Evolutionary conservation across 768 basidiomycete genomes (phyloP), one percentile per base, ranked within the genome.

Genomic region (Pholiota microspora): DNA sequence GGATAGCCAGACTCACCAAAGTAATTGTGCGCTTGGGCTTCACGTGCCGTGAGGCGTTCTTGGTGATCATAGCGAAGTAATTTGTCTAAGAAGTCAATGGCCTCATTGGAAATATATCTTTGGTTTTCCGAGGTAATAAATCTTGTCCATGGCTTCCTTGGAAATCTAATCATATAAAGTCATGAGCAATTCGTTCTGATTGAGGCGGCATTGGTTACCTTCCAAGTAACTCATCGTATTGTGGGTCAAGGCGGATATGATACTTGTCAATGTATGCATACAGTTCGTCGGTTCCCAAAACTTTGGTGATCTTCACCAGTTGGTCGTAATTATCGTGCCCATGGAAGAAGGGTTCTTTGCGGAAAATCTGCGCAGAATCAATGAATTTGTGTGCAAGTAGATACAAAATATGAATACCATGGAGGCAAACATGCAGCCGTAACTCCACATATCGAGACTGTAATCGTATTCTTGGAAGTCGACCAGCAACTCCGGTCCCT

Each of bases 391-490:
- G 38, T 40, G 58, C 12, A 31, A 16, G 42, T 46, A 27, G 28
- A 23, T 24, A 48, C 27, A 40, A 55, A 42, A 56, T 42, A 56
- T 46, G 49, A 80, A 62, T 67, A 96, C 95, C 96, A 98, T 98
- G 15, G 92, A 94, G 7, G 96, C 96, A 71, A 96, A 97, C 94
- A 96, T 98, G 69, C 96, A 98, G 15, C 96, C 96, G 66, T 91
- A 87, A 74, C 92, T 94, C 96, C 96, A 98, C 92, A 98, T 93
- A 70, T 98, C 95, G 63, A 98, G 73, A 71, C 90, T 92, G 69
- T 97, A 97, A 70, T 98, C 96, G 61, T 98, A 98, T 69, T 97
- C 94, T 70, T 97, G 96, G 77, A 97, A 98, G 71, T 98, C 95
- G 56, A 98, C 94, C 54, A 98, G 77, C 54, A 98, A 77, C 71